Base-by-base conservation (phyloP, 2,329 filamentous ascomycete genomes). In the Arthrinium puccinioides region DNA sequence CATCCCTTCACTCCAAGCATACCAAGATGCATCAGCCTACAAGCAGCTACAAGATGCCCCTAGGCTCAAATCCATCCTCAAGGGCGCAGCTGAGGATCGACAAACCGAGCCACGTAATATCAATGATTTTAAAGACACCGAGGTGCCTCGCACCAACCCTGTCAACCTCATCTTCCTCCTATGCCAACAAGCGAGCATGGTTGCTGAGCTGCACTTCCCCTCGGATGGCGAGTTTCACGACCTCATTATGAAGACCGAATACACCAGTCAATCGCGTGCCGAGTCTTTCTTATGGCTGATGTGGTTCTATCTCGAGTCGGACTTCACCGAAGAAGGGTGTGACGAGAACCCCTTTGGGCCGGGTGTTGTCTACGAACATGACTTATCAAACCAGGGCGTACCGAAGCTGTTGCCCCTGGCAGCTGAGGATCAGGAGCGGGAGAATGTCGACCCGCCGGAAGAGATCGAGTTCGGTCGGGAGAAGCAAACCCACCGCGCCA, bases 281-380 rank as follows among this genome's bases (percentile, higher is more conserved):
- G 80, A 69, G 30, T 90, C 90, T 1, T 98, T 98, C 50, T 66
- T 98, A 15, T 98, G 92, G 92, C 69, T 98, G 45, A 94, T 98
- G 80, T 98, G 92, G 92, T 96, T 92, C 70, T 97, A 98, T 55
- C 74, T 98, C 14, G 92, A 98, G 59, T 95, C 89, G 20, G 87
- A 96, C 57, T 97, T 96, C 49, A 86, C 86, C 0, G 79, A 84
- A 49, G 86, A 95, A 52, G 87, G 86, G 39, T 90, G 87, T 30
- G 74, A 87, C 32, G 82, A 86, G 49, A 98, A 98, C 53, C 92
- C 92, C 0, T 98, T 96, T 51, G 92, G 92, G 0, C 57, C 69
- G 9, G 80, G 79, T 10, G 75, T 83, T 3, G 79, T 82, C 52
- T 83, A 83, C 44, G 73, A 69, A 8, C 63, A 76, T 1, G 73